Evolutionary conservation across 176 grass and related monocot genomes (phyloP), one percentile per base, ranked within the genome.

Genomic region (Neostapfia colusana): DNA sequence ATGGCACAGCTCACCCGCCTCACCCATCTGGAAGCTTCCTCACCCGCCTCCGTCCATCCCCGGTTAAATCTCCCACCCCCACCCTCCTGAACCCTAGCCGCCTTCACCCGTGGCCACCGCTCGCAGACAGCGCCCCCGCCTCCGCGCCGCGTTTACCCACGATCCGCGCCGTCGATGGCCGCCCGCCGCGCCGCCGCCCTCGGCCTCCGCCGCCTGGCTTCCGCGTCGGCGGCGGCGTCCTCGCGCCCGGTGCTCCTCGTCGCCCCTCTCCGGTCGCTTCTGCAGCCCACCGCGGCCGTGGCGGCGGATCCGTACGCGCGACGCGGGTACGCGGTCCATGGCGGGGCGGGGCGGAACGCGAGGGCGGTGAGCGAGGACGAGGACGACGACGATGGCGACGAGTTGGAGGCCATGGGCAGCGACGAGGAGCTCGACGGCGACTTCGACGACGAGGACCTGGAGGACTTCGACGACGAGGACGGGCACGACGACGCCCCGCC

Each of bases 311-410:
- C 73, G 21, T 41, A 20, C 25, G 59, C 48, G 45, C 41, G 79
- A 49, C 73, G 85, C 31, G 49, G 73, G 18, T 87, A 72, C 59
- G 85, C 63, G 4, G 50, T 71, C 5, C 35, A 46, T 24, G 23
- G 63, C 13, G 43, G 70, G 3, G 54, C 41, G 20, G 38, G 15
- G 4, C 59, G 31, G 18, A 72, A 78, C 67, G 41, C 57, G n/a
- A 56, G 12, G 69, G 40, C 67, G 67, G 73, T 72, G 48, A 78
- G 73, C 79, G 66, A 86, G 27, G 13, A 62, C 13, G 77, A 86
- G 24, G 72, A 86, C 0, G 83, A 85, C 0, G 1, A 85, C 0
- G 1, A 38, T 0, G 81, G 42, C 0, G 59, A 67, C 0, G 73
- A 77, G 3, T 49, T 59, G 13, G 73, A 77, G 26, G 72, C 28